Evolutionary conservation across 2,329 filamentous ascomycete species (phyloP), one percentile per base, ranked within the genome.

Genomic region (Fonsecaea monophora): DNA sequence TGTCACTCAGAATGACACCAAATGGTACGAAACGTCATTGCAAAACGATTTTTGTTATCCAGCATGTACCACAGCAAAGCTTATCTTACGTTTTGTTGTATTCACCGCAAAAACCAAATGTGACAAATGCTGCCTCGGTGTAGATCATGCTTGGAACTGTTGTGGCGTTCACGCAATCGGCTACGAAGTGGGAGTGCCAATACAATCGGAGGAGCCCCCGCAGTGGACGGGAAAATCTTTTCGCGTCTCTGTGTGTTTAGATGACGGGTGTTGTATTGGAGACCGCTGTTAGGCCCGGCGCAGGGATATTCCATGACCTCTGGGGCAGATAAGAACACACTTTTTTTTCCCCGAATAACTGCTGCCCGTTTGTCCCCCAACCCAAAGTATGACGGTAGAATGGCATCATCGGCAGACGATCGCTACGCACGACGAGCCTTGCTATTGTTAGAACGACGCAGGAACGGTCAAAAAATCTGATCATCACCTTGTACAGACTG

Each of bases 371-470:
- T 50, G 45, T 50, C 45, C 18, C 18, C 21, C 12, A 12, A 4
- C 45, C 8, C 1, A 50, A 25, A 25, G 45, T 21, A 50, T 50
- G 45, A 50, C 45, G 18, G 45, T 25, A 50, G 45, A 21, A 50
- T 50, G 13, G 45, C 45, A 50, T 50, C 45, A 50, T 50, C 10
- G 10, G 10, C 18, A 50, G 18, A 50, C 45, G 45, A 50, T 50
- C 45, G 9, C 18, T 18, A 50, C 21, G 45, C 45, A 50, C 45
- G 40, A 10, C 18, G 15, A 25, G 18, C 18, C 32, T 12, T 45
- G 25, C 57, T 60, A 60, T 60, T 60, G 57, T 60, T 60, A 60
- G 56, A 59, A 59, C n/a, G 42, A 42, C n/a, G 56, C 56, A 59
- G 56, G 56, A 45, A 59, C 56, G 32, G 10, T 35, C 30, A n/a